Evolutionary conservation across 2,329 filamentous ascomycete species (phyloP).

Genomic region (Bipolaris sorokiniana): DNA sequence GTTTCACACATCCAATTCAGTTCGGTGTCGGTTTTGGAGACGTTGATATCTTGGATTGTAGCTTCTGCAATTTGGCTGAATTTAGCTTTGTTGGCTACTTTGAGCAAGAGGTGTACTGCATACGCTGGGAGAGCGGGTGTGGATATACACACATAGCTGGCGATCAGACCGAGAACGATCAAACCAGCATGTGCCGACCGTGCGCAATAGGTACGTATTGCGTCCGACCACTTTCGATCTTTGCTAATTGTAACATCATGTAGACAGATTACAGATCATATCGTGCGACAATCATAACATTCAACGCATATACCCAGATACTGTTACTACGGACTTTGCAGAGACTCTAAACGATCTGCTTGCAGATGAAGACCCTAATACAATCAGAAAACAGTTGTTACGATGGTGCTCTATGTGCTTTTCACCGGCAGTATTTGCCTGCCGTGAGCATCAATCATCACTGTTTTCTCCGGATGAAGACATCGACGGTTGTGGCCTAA

Average conservation of each 20-base stretch:
- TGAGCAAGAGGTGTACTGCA: constrained; percentile 42
- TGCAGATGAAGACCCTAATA: constrained; percentile 7
- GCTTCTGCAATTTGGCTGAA: constrained; percentile 51
- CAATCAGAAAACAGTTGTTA: constrained; percentile 23
- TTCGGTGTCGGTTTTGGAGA: constrained; percentile 32
- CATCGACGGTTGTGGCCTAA: constrained; percentile 35
- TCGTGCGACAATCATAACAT: constrained; percentile 29
- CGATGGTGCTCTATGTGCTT: constrained; percentile 45
- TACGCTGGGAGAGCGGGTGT: constrained; percentile 42
- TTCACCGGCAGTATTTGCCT: constrained; percentile 27
- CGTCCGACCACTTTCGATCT: no score
- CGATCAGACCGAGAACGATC: constrained; percentile 43
- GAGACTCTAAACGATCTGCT: constrained; percentile 19
- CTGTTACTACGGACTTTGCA: constrained; percentile 10
- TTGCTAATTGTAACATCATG: not conserved
- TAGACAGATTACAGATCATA: constrained; percentile 30
- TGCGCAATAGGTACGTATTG: constrained; percentile 32
- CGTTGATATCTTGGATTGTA: constrained; percentile 34
- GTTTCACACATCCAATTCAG: constrained; percentile 51
- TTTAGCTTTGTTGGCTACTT: constrained; percentile 53
- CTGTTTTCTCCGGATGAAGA: constrained; percentile 12
- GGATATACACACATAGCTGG: constrained; percentile 49
- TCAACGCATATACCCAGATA: not conserved
- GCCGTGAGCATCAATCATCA: constrained; percentile 12
- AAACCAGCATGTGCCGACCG: constrained; percentile 34